A percentile compares a stretch with the other conserved stretches of the same genome.
phyloP scores from a whole-genome alignment of 2,329 filamentous ascomycete genomes.

The Trichoderma lentiforme region DNA sequence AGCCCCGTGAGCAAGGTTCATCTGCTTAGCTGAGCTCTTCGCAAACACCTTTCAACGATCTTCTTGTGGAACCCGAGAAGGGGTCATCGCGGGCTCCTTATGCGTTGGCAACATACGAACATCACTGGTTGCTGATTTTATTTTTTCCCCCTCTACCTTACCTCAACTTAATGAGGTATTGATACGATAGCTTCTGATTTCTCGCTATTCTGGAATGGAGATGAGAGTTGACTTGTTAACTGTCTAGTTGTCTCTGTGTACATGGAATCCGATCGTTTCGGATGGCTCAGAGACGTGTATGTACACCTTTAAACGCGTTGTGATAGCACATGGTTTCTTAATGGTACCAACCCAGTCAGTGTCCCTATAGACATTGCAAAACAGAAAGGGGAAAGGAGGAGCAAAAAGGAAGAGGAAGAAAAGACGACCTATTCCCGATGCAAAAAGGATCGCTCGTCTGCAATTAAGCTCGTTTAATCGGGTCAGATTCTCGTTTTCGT shows the following conservation, averaged over 20 bases:
- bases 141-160: neutral
- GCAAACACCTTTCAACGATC: neutral
- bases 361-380: neutral
- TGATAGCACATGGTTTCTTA: slow-evolving; percentile 4
- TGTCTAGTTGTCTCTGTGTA: slow-evolving; percentile 12
- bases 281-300: slow-evolving; percentile 18
- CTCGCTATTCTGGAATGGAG: neutral
- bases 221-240: neutral
- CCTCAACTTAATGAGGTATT: neutral
- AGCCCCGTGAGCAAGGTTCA: slow-evolving; percentile 16
- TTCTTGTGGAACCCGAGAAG: neutral
- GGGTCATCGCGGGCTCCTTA: neutral
- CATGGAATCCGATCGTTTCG: slow-evolving; percentile 18
- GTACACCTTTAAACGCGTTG: slow-evolving; percentile 25
- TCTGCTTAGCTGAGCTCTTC: slow-evolving; percentile 6
- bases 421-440: neutral
- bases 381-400: neutral
- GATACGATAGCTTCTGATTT: slow-evolving; percentile 2
- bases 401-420: neutral
- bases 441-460: neutral
- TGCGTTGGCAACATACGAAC: neutral
- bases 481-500: neutral
- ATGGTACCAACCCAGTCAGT: neutral
- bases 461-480: neutral
- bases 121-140: neutral